A percentile compares a stretch with the other conserved stretches of the same genome.
Conservation (phyloP, 768 basidiomycete species). For the Hortiboletus campestris region DNA sequence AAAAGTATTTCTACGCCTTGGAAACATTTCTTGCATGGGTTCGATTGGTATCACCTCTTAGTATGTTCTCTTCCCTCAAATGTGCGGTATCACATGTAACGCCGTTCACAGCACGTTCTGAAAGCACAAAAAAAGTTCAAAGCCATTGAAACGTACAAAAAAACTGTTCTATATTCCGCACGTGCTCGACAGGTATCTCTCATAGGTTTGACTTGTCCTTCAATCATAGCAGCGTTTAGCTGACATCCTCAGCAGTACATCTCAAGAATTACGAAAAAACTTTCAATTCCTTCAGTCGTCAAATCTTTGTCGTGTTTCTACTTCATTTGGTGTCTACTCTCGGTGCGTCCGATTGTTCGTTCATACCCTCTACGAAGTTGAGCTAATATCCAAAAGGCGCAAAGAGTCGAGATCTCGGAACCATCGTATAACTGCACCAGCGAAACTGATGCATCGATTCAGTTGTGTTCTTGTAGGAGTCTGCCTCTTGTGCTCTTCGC, state of each 20-base stretch:
- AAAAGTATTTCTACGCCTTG: background rate
- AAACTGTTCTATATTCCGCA: background rate
- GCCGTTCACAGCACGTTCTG: background rate
- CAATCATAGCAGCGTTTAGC: background rate
- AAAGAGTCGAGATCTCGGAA: background rate
- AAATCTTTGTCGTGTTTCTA: background rate
- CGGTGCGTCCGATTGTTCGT: background rate
- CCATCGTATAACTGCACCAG: background rate
- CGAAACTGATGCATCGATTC: background rate
- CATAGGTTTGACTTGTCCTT: background rate
- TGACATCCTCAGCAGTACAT: background rate
- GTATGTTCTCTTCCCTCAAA: background rate
- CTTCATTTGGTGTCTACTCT: background rate
- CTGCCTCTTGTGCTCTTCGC: too few species aligned
- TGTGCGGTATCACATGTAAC: background rate
- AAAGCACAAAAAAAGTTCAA: conserved; percentile 7
- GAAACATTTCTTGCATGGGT: background rate
- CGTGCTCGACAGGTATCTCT: background rate
- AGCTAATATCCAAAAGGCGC: background rate
- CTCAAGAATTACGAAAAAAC: background rate
- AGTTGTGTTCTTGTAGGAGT: background rate
- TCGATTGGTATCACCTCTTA: background rate
- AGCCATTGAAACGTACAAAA: background rate
- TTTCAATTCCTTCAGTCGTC: background rate
- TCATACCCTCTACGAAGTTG: too few species aligned